Conservation (phyloP, 2,329 filamentous ascomycete species). For the Colletotrichum zoysiae region DNA sequence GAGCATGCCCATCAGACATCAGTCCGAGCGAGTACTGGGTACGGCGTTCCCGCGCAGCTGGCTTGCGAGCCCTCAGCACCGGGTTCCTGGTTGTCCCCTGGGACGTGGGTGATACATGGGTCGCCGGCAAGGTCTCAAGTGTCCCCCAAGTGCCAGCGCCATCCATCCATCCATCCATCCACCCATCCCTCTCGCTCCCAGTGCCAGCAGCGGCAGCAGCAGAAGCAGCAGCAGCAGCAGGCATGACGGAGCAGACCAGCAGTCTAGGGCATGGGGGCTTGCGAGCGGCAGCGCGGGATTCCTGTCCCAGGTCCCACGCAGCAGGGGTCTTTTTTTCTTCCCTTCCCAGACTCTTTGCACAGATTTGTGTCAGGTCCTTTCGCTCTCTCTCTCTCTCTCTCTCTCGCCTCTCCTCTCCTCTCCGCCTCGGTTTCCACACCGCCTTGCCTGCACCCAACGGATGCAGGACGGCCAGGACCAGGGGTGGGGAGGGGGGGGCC, state of each 20-base stretch:
- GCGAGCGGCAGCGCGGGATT: slow-evolving; percentile 30
- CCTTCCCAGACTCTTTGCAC: slow-evolving; percentile 17
- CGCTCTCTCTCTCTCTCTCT: not conserved
- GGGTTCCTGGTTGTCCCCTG: slow-evolving; percentile 39
- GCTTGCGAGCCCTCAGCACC: slow-evolving; percentile 31
- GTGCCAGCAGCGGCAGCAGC: slow-evolving; percentile 20
- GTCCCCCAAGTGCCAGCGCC: slow-evolving; percentile 20
- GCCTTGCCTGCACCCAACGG: slow-evolving; percentile 37
- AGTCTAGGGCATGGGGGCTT: slow-evolving; percentile 23
- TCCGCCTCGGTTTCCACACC: slow-evolving; percentile 31
- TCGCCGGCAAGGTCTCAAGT: slow-evolving; percentile 35
- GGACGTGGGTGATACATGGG: slow-evolving; percentile 42
- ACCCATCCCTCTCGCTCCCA: not conserved
- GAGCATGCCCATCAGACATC: not conserved
- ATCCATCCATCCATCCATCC: not conserved
- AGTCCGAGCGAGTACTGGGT: slow-evolving; percentile 22
- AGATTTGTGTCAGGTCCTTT: slow-evolving; percentile 7
- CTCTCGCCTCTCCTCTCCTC: not conserved
- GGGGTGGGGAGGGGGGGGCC: slow-evolving; percentile 22
- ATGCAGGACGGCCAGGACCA: slow-evolving; percentile 23
- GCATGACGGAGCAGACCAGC: slow-evolving; percentile 28
- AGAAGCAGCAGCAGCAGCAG: slow-evolving; percentile 14
- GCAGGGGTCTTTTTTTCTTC: slow-evolving; percentile 11
- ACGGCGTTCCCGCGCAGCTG: slow-evolving; percentile 26
- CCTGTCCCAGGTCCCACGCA: slow-evolving; percentile 25